phyloP scores from a whole-genome alignment of 306 rosid species.

The Sesbania bispinosa region DNA sequence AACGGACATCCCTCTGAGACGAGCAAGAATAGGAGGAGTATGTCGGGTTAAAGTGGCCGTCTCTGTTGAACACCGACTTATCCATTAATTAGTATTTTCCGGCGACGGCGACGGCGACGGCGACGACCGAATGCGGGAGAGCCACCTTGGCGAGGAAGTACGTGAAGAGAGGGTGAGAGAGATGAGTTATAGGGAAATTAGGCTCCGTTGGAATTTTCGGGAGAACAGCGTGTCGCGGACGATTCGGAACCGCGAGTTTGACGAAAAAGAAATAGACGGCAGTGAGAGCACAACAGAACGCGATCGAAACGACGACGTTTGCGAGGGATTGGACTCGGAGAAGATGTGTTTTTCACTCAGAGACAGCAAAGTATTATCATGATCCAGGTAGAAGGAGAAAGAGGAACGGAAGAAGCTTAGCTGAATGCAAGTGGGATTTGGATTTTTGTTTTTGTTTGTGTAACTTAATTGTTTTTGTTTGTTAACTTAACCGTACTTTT shows the following conservation, averaged over 20 bases:
- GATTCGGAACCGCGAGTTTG: constrained; percentile 2
- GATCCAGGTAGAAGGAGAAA: background rate
- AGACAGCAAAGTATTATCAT: background rate
- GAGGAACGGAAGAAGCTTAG: too few species aligned
- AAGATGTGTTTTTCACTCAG: background rate
- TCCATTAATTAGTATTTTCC: constrained; percentile 37
- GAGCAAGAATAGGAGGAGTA: constrained; percentile 34
- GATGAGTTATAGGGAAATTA: background rate
- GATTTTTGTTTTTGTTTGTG: too few species aligned
- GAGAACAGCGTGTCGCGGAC: constrained; percentile 26
- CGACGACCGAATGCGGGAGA: background rate
- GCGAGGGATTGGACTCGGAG: background rate
- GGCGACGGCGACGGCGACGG: background rate
- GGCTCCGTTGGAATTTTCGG: background rate
- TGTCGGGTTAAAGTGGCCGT: constrained; percentile 32
- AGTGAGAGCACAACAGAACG: background rate
- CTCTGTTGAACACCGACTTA: constrained; percentile 36
- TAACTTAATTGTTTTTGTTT: too few species aligned
- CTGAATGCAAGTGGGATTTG: too few species aligned
- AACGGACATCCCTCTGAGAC: constrained; percentile 75
- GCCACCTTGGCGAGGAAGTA: constrained; percentile 9
- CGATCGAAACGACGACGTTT: constrained; percentile 30
- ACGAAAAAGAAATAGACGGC: background rate
- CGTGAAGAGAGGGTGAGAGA: background rate
- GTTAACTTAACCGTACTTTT: too few species aligned